Evolutionary conservation across 2,329 filamentous ascomycete genomes (phyloP), one percentile per base, ranked within the genome.

Genomic region (Ophiostoma novo-ulmi): DNA sequence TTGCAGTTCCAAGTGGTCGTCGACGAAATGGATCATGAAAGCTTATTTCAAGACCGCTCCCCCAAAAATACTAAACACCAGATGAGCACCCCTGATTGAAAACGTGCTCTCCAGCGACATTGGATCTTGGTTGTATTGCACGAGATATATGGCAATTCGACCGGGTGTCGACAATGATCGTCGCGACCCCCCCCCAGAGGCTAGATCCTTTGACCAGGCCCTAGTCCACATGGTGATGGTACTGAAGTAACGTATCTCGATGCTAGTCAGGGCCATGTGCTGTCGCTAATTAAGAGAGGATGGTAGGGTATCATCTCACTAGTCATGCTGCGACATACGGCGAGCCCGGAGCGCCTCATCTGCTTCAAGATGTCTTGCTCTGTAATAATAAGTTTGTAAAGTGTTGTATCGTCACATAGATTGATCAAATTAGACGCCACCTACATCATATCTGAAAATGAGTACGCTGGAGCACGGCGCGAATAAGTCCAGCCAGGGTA

Each of bases 331-430:
- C n/a, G n/a, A 55, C 48, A 55, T 55, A 22, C 20, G 55, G 26
- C 26, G 11, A 61, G 3, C 26, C 26, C 5, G 58, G 5, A 63
- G 22, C 26, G 10, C 58, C 52, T 22, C 44, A 48, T 48, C 6
- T 63, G 22, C 58, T 35, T 63, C 58, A 63, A 35, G 58, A 63
- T 63, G 58, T 63, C 58, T 35, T 63, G 58, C 26, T 22, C 58
- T 63, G 26, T 14, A 26, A 36, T 35, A 13, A 17, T 13, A 35
- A 20, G 26, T 5, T 31, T 63, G 26, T 14, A 6, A 20, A 5
- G n/a, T 11, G 14, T 63, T 26, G 13, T 20, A 17, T 35, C 11
- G n/a, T 31, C 26, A 22, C 58, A 3, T 14, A 26, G 22, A 10
- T 10, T 58, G 8, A 22, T 13, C 52, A 8, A 8, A 58, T 4